These are phyloP conservation scores for Amanita exitialis DNA, from an alignment of 768 basidiomycete species.

Conservation along the genomic window DNA sequence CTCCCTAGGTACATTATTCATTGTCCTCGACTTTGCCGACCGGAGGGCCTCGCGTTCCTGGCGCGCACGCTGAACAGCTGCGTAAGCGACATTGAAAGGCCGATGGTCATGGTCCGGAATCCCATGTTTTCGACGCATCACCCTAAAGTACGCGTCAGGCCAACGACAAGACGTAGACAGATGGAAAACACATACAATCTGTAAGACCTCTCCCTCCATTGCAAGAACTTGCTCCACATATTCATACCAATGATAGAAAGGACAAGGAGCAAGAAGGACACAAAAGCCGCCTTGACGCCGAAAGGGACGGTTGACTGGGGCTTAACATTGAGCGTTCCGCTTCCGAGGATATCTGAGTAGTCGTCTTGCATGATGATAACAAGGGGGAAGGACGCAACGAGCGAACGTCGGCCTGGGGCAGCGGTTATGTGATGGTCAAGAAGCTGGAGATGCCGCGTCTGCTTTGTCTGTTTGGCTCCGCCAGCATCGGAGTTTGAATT, in stretches of 20 bases:
- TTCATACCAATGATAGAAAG: conserved; percentile 26
- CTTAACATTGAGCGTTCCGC: conserved; percentile 19
- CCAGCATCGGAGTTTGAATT: conserved; percentile 17
- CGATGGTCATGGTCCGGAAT: conserved; percentile 78
- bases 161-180: background rate
- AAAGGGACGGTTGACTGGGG: conserved; percentile 29
- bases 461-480: conserved; percentile 22
- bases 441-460: conserved; percentile 15
- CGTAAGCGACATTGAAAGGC: conserved; percentile 83
- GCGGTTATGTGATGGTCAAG: conserved; percentile 26
- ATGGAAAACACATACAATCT: conserved; percentile 39
- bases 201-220: conserved; percentile 54
- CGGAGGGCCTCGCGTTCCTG: conserved; percentile 33
- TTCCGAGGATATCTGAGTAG: conserved; percentile 64
- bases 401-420: conserved; percentile 19
- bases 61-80: conserved; percentile 50
- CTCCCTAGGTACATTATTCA: conserved; percentile 1
- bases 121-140: conserved; percentile 67
- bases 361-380: conserved; percentile 50
- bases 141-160: conserved; percentile 25
- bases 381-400: conserved; percentile 16
- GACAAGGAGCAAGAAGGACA: conserved; percentile 25
- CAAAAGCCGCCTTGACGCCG: conserved; percentile 25
- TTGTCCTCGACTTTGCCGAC: conserved; percentile 2
- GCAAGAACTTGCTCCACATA: conserved; percentile 36